phyloP scores from a whole-genome alignment of 2,329 filamentous ascomycete species.

The Didymella pomorum region DNA sequence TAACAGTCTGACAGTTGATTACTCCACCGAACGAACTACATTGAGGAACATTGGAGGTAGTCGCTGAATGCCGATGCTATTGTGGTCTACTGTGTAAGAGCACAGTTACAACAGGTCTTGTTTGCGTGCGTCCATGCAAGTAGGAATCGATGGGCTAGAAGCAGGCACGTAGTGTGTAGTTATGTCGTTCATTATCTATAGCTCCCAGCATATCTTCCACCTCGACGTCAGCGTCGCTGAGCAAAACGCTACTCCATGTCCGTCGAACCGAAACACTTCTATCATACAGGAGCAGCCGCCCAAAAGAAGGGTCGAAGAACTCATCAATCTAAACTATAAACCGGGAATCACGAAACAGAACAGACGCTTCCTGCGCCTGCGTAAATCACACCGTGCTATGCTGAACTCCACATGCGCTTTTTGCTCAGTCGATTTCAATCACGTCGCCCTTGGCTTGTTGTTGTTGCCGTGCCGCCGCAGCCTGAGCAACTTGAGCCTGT shows the following conservation, averaged over 20 bases:
- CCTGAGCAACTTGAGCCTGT: too few species aligned
- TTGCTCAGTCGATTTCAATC: conserved; percentile 37
- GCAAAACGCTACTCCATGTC: background rate
- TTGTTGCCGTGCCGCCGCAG: conserved; percentile 3
- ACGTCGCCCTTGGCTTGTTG: conserved; percentile 22
- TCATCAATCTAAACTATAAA: conserved; percentile 8
- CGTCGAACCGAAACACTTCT: background rate
- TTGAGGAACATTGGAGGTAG: too few species aligned
- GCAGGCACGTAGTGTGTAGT: too few species aligned
- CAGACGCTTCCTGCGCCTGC: background rate
- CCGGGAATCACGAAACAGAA: conserved; percentile 8
- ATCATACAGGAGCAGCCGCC: conserved; percentile 1
- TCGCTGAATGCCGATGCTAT: too few species aligned
- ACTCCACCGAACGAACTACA: too few species aligned
- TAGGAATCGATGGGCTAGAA: too few species aligned
- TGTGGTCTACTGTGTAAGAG: too few species aligned
- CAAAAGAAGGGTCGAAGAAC: background rate
- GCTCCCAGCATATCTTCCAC: background rate
- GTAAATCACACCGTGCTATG: background rate
- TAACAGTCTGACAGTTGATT: too few species aligned
- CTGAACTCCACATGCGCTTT: background rate
- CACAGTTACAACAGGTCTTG: too few species aligned
- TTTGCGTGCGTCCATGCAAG: too few species aligned
- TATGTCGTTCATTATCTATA: background rate
- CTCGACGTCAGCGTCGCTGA: background rate